Conservation (phyloP, 2,329 filamentous ascomycete species). For the Cladophialophora immunda region DNA sequence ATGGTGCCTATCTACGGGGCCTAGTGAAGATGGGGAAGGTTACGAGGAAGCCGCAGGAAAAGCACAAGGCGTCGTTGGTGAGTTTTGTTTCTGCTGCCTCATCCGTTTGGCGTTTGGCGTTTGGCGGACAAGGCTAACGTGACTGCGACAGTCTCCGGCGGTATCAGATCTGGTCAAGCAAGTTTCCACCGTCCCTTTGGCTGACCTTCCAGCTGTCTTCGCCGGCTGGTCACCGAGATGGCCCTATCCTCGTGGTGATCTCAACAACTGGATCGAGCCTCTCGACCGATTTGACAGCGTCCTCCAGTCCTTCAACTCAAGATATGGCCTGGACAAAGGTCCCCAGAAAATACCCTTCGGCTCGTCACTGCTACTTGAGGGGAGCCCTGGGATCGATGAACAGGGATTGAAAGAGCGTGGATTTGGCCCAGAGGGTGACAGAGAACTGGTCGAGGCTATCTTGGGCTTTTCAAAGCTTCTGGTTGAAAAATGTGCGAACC, state of each 20-base stretch:
- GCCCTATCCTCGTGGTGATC: conserved; percentile 93
- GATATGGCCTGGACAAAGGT: conserved; percentile 80
- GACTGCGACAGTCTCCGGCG: conserved; percentile 76
- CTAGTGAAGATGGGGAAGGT: conserved; percentile 58
- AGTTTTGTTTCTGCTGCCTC: conserved; percentile 43
- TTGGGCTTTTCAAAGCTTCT: conserved; percentile 87
- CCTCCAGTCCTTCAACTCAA: conserved; percentile 79
- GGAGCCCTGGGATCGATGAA: conserved; percentile 52
- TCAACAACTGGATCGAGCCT: conserved; percentile 97
- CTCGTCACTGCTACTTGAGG: conserved; percentile 69
- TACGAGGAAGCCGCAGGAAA: conserved; percentile 61
- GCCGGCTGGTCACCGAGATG: conserved; percentile 84
- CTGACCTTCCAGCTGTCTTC: conserved; percentile 79
- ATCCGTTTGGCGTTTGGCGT: conserved; percentile 17
- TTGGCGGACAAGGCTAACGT: conserved; percentile 40
- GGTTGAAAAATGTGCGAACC: conserved; percentile 93
- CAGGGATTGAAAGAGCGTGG: conserved; percentile 66
- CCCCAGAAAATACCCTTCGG: conserved; percentile 82
- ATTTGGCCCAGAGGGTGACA: conserved; percentile 78
- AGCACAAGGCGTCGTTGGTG: conserved; percentile 62
- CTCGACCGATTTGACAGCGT: conserved; percentile 93
- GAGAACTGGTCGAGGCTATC: conserved; percentile 78
- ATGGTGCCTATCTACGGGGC: conserved; percentile 32
- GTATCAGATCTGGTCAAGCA: conserved; percentile 80
- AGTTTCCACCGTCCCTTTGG: conserved; percentile 73